These are phyloP conservation scores for Jackrogersella minutella DNA, from an alignment of 495 filamentous ascomycete genomes.

Conservation along the genomic window DNA sequence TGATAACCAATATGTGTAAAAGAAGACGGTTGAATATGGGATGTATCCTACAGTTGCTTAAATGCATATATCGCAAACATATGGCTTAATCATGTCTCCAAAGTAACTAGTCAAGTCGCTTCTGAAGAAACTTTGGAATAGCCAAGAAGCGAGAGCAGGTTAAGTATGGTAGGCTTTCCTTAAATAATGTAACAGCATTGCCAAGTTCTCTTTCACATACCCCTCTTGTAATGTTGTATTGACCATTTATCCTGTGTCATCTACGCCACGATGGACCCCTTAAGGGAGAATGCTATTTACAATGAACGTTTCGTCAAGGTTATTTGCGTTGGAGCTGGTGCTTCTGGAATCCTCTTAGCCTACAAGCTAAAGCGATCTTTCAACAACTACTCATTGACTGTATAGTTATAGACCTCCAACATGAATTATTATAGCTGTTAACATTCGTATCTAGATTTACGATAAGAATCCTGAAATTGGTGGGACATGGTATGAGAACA, in stretches of 20 bases:
- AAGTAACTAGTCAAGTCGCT: too few species aligned
- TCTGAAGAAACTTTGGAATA: too few species aligned
- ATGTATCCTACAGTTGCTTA: too few species aligned
- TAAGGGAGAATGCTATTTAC: conserved; percentile 33
- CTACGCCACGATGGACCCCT: conserved; percentile 28
- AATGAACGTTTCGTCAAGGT: conserved; percentile 47
- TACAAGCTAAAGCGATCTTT: conserved; percentile 44
- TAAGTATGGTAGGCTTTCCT: too few species aligned
- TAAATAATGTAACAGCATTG: too few species aligned
- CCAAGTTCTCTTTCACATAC: neutral
- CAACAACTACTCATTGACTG: conserved; percentile 29
- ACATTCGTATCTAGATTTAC: conserved; percentile 7
- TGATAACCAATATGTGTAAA: too few species aligned
- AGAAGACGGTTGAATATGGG: too few species aligned
- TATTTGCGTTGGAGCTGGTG: conserved; percentile 52
- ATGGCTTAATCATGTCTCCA: too few species aligned
- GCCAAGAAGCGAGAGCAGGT: too few species aligned
- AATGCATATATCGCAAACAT: too few species aligned
- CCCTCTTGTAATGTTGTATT: neutral
- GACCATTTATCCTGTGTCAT: neutral
- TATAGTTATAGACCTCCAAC: neutral
- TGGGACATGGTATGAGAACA: conserved; percentile 54
- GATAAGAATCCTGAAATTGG: conserved; percentile 47
- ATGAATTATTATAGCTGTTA: neutral
- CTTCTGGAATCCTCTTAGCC: conserved; percentile 49